A percentile compares a stretch with the other conserved stretches of the same genome.
phyloP scores from a whole-genome alignment of 1,284 basidiomycete genomes.

The Malassezia caprae region DNA sequence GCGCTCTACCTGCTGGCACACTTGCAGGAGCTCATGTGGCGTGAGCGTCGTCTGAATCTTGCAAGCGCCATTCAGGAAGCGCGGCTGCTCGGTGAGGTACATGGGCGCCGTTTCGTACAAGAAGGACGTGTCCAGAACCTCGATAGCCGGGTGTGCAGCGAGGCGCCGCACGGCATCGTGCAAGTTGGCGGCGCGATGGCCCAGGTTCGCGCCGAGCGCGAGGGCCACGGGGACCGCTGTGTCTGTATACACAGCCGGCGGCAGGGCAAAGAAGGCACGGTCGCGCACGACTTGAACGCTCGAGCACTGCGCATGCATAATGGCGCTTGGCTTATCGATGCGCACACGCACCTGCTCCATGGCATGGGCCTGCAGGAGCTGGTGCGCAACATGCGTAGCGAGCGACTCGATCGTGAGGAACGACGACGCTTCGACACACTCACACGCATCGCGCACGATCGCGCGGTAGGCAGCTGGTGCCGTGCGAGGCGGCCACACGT shows the following conservation, averaged over 20 bases:
- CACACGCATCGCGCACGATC: conserved; percentile 35
- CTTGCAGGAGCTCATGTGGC: conserved; percentile 58
- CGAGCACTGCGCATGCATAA: conserved; percentile 61
- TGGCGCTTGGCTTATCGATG: conserved; percentile 66
- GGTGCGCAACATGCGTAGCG: conserved; percentile 57
- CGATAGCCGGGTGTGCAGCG: conserved; percentile 43
- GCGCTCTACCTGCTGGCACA: conserved; percentile 67
- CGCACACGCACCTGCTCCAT: conserved; percentile 51
- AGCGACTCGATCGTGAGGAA: conserved; percentile 68
- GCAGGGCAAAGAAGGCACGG: conserved; percentile 43
- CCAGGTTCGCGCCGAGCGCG: conserved; percentile 81
- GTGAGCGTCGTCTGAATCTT: conserved; percentile 66
- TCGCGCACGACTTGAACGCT: conserved; percentile 58
- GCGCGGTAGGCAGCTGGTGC: conserved; percentile 10
- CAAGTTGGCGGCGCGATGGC: conserved; percentile 75
- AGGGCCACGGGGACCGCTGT: conserved; percentile 55
- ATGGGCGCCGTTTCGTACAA: conserved; percentile 89
- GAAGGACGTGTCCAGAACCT: conserved; percentile 67
- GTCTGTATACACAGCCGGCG: not conserved
- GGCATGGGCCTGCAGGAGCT: conserved; percentile 48
- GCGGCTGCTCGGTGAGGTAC: conserved; percentile 83
- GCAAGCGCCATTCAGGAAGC: conserved; percentile 82
- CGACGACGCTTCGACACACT: conserved; percentile 52
- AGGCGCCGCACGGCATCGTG: conserved; percentile 60
- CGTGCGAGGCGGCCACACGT: conserved; percentile 45